Base-by-base conservation (phyloP, 306 rosid genomes). In the Malus sieversii region DNA sequence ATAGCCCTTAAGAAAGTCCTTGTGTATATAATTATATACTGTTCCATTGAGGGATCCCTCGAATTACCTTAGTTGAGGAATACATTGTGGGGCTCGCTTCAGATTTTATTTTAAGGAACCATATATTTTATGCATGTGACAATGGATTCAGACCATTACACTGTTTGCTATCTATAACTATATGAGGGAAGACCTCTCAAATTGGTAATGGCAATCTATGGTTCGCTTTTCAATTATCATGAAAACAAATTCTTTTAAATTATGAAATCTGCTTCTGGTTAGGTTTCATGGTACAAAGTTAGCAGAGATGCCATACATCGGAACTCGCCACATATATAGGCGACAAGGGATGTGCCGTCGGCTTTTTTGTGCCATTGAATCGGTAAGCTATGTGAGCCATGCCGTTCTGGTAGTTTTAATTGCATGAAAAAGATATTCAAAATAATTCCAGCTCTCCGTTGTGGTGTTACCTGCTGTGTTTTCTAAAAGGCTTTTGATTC, bases 271-370 rank as follows among this genome's bases (percentile, higher is more conserved):
- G 46, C 78, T 42, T 44, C 59, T 74, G 79, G 64, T 76, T 81
- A 96, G 99, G 96, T 92, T 96, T 87, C 99, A 89, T 74, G 96
- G 99, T 77, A 90, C 98, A n/a, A 85, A 78, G 86, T 77, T 96
- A 75, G 96, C 88, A 8, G 99, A 96, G 91, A 96, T 96, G 99
- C 99, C 99, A 65, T 96, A 89, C 79, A 96, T 96, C 20, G 98
- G 98, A 81, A 92, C 98, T 80, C 99, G 98, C 75, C 96, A 92
- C 65, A 85, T 92, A 76, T 90, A 96, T 67, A 92, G 99, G 82
- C 97, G 88, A 64, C 98, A 96, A 82, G 99, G 99, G 84, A 96
- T 96, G 99, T 96, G 97, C 78, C 97, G 99, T 44, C 87, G 96
- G 57, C 97, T 96, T 85, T 90, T 96, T 78, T 75, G 88, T 66